phyloP scores from a whole-genome alignment of 306 rosid genomes.

The Trifolium pratense region DNA sequence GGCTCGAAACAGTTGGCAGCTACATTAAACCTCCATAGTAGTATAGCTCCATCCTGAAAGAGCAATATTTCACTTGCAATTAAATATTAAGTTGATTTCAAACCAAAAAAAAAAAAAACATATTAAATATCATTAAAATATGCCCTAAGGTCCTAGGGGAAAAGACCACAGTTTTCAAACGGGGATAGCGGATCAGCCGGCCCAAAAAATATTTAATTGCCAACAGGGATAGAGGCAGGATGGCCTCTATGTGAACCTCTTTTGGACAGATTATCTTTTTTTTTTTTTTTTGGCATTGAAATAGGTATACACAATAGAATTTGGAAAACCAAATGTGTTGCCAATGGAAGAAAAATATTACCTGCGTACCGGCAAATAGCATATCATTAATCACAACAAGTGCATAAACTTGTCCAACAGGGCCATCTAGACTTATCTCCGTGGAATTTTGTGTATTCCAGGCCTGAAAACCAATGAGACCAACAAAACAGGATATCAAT shows the following conservation, averaged over 20 bases:
- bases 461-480: constrained; percentile 63
- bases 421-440: constrained; percentile 82
- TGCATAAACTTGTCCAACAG: constrained; percentile 95
- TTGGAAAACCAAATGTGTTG: constrained; percentile 22
- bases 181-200: not conserved
- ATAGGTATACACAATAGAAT: not conserved
- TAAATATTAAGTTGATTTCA: too few relatives aligned
- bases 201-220: not conserved
- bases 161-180: not conserved
- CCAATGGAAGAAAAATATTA: constrained; percentile 43
- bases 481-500: constrained; percentile 37
- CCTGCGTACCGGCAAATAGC: constrained; percentile 99
- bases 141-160: not conserved
- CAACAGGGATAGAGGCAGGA: not conserved
- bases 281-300: not conserved
- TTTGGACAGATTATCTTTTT: not conserved
- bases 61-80: constrained; percentile 39
- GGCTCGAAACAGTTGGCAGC: constrained; percentile 83
- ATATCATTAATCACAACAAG: constrained; percentile 80
- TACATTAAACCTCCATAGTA: constrained; percentile 86
- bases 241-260: not conserved
- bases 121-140: too few relatives aligned
- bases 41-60: constrained; percentile 87
- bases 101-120: too few relatives aligned
- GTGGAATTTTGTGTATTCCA: constrained; percentile 81